Evolutionary conservation across 495 filamentous ascomycete genomes (phyloP).

Genomic region (Lasiosphaeris hirsuta): DNA sequence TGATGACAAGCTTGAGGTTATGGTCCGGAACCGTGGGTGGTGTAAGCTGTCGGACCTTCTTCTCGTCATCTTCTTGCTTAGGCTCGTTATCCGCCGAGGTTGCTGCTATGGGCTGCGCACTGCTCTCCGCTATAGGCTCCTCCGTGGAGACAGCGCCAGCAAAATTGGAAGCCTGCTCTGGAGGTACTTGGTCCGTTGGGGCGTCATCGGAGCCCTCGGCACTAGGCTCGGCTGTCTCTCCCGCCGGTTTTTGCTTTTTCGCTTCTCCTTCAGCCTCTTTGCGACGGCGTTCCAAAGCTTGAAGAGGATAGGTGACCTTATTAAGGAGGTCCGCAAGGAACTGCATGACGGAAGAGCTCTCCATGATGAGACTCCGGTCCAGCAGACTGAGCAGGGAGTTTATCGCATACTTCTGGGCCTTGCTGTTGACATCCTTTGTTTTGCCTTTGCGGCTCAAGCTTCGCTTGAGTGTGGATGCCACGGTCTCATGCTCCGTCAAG

Average conservation of each 20-base stretch:
- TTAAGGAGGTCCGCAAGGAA: slow-evolving; percentile 81
- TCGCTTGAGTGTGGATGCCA: slow-evolving; percentile 66
- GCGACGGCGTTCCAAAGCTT: slow-evolving; percentile 76
- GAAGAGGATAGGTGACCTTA: slow-evolving; percentile 83
- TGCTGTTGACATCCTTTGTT: slow-evolving; percentile 75
- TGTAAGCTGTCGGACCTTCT: slow-evolving; percentile 68
- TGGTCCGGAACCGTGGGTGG: slow-evolving; percentile 86
- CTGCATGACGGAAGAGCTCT: slow-evolving; percentile 94
- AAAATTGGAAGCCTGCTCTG: slow-evolving; percentile 21
- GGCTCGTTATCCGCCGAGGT: slow-evolving; percentile 49
- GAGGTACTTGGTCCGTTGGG: slow-evolving; percentile 22
- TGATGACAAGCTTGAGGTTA: slow-evolving; percentile 88
- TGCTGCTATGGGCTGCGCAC: slow-evolving; percentile 31
- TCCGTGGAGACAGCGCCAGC: slow-evolving; percentile 14
- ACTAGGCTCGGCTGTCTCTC: slow-evolving; percentile 25
- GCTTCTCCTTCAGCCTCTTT: slow-evolving; percentile 63
- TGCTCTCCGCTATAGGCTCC: slow-evolving; percentile 29
- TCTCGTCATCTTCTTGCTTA: slow-evolving; percentile 51
- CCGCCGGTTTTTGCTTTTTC: slow-evolving; percentile 50
- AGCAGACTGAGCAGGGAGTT: slow-evolving; percentile 86
- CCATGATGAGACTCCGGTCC: slow-evolving; percentile 88
- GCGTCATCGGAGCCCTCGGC: slow-evolving; percentile 18
- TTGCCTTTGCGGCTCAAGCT: slow-evolving; percentile 81
- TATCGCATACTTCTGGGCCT: slow-evolving; percentile 82
- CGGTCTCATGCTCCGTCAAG: slow-evolving; percentile 87